Evolutionary conservation across 371 early-diverging fungal genomes (phyloP).

Genomic region (Mortierella sp.): DNA sequence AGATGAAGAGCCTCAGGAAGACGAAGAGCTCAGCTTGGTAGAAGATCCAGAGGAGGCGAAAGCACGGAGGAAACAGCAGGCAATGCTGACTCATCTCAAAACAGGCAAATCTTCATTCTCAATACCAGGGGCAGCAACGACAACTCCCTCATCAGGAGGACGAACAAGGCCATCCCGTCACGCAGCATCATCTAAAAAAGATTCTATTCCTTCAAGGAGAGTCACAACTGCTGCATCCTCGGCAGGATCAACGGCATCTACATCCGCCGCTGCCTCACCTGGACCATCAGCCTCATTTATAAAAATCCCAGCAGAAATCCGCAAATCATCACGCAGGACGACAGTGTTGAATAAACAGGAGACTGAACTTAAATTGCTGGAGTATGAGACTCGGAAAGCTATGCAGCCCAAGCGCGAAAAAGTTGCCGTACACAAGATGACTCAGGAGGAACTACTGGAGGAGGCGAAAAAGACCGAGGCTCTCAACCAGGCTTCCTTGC

Average conservation of each 20-base stretch:
- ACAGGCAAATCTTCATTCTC: conserved; percentile 53
- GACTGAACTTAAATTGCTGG: conserved; percentile 66
- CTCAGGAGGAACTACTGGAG: conserved; percentile 70
- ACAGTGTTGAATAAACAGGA: conserved; percentile 67
- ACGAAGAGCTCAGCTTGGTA: conserved; percentile 61
- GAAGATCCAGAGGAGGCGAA: conserved; percentile 62
- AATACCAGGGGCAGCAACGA: conserved; percentile 14
- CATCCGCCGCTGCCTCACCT: conserved; percentile 31
- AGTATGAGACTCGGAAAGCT: conserved; percentile 63
- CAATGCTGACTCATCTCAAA: conserved; percentile 45
- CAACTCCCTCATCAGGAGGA: conserved; percentile 11
- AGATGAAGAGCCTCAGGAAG: conserved; percentile 69
- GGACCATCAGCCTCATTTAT: conserved; percentile 19
- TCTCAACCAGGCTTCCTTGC: conserved; percentile 64
- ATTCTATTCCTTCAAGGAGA: conserved; percentile 6
- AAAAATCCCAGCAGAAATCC: conserved; percentile 53
- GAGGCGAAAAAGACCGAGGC: conserved; percentile 72
- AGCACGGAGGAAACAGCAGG: conserved; percentile 44
- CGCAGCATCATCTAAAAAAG: conserved; percentile 7
- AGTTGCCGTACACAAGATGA: conserved; percentile 60
- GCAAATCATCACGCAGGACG: conserved; percentile 70
- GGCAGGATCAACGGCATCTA: conserved; percentile 10
- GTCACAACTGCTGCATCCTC: conserved; percentile 14
- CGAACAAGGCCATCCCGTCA: background rate
- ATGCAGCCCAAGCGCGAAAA: conserved; percentile 64